Percentiles rank a stretch among this genome's conserved stretches.
Conservation (phyloP, 2,329 filamentous ascomycete genomes). For the Alternaria arbusti region DNA sequence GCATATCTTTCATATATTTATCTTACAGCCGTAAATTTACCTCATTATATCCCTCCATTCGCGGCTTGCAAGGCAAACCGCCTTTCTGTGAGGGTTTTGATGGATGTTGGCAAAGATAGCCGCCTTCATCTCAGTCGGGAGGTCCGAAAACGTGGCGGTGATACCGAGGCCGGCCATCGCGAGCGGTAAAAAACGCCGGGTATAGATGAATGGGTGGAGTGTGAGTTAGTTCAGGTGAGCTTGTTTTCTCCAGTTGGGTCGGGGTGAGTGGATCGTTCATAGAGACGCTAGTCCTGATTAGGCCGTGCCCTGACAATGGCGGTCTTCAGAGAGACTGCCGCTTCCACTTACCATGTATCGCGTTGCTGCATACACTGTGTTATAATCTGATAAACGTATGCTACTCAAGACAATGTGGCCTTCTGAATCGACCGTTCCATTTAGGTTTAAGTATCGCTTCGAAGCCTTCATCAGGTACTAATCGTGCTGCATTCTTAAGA, state of each 20-base stretch:
- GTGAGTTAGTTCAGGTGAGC: too few relatives aligned
- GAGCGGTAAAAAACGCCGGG: too few relatives aligned
- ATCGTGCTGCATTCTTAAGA: too few relatives aligned
- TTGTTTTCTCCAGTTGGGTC: too few relatives aligned
- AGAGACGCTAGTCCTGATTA: neutral
- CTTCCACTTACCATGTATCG: neutral
- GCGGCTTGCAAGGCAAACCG: neutral
- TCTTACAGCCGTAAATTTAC: too few relatives aligned
- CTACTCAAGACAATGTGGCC: neutral
- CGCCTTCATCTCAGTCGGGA: neutral
- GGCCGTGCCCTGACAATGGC: too few relatives aligned
- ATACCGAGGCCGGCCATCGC: accelerated
- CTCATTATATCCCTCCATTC: neutral
- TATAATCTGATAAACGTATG: neutral
- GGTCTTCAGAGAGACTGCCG: neutral
- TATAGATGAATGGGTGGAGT: too few relatives aligned
- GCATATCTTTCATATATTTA: too few relatives aligned
- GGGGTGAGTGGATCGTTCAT: neutral
- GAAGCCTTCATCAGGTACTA: neutral
- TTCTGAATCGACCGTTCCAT: neutral
- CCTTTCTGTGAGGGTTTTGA: neutral
- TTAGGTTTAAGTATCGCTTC: neutral
- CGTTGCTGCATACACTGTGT: neutral
- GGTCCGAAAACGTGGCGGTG: neutral
- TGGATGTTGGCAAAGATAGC: neutral